Evolutionary conservation across 164 flowering plant genomes (phyloP).

Genomic region (Kalanchoe fedtschenkoi): DNA sequence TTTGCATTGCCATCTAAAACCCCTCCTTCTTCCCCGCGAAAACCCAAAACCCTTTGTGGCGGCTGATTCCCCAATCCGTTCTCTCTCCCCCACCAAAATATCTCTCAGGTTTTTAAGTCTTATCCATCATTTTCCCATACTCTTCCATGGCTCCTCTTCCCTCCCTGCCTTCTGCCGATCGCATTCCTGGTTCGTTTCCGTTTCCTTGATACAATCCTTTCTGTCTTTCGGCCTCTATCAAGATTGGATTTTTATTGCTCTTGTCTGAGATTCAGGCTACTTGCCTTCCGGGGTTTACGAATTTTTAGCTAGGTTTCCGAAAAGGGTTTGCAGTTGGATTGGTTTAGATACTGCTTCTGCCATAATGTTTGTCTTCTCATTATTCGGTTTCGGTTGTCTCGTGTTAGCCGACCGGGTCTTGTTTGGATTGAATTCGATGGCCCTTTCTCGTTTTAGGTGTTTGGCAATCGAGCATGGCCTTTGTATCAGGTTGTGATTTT

Average conservation of each 20-base stretch:
- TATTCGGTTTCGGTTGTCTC: no score
- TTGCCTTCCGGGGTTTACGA: background rate
- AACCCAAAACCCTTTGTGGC: constrained; percentile 3
- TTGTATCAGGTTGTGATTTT: background rate
- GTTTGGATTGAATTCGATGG: background rate
- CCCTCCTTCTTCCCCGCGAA: background rate
- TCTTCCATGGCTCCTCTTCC: background rate
- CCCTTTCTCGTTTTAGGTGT: background rate
- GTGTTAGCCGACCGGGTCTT: no score
- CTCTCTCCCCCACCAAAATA: constrained; percentile 14
- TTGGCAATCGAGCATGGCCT: background rate
- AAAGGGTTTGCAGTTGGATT: background rate
- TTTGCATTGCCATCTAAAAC: background rate
- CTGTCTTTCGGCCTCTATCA: background rate
- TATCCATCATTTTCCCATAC: background rate
- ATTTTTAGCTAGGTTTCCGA: background rate
- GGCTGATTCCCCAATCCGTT: background rate
- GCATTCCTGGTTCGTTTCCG: background rate
- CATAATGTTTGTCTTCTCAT: background rate
- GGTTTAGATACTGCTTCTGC: background rate
- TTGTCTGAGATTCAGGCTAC: background rate
- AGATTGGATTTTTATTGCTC: background rate
- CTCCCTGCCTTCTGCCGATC: background rate
- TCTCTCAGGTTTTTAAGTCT: background rate
- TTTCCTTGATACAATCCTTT: background rate